phyloP scores from a whole-genome alignment of 805 yeast species.

The Saccharomycodes ludwigii region DNA sequence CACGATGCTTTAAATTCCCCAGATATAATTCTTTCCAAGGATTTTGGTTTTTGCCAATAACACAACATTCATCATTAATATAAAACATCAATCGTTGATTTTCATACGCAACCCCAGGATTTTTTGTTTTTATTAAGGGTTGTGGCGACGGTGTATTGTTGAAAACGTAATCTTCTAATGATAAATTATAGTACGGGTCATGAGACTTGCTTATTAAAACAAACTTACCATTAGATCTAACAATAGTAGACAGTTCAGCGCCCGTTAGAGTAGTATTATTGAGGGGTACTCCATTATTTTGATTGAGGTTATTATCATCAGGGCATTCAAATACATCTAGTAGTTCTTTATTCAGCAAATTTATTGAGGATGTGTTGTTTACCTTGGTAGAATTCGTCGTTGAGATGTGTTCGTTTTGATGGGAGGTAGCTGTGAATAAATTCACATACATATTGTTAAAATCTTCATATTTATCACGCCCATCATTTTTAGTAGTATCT shows the following conservation, averaged over 20 bases:
- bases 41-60: slow-evolving; percentile 90
- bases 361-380: no score
- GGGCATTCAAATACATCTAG: no score
- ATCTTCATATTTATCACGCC: no score
- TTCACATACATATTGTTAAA: no score
- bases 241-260: slow-evolving; percentile 13
- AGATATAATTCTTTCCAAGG: slow-evolving; percentile 82
- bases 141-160: slow-evolving; percentile 37
- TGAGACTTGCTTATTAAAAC: slow-evolving; percentile 36
- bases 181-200: slow-evolving; percentile 66
- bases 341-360: no score
- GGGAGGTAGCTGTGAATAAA: no score
- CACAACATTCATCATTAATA: slow-evolving; percentile 74
- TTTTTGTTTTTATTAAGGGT: no score
- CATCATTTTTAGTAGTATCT: no score
- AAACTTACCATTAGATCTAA: slow-evolving; percentile 38
- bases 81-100: slow-evolving; percentile 57
- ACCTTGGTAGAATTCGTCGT: no score
- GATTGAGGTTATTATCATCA: no score
- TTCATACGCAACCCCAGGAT: slow-evolving; percentile 9
- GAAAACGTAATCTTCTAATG: slow-evolving; percentile 73
- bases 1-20: slow-evolving; percentile 33
- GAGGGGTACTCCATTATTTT: no score
- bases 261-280: slow-evolving; percentile 7
- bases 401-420: no score